These are phyloP conservation scores for Bruguiera parviflora DNA, from an alignment of 345 rosid species.

Conservation along the genomic window DNA sequence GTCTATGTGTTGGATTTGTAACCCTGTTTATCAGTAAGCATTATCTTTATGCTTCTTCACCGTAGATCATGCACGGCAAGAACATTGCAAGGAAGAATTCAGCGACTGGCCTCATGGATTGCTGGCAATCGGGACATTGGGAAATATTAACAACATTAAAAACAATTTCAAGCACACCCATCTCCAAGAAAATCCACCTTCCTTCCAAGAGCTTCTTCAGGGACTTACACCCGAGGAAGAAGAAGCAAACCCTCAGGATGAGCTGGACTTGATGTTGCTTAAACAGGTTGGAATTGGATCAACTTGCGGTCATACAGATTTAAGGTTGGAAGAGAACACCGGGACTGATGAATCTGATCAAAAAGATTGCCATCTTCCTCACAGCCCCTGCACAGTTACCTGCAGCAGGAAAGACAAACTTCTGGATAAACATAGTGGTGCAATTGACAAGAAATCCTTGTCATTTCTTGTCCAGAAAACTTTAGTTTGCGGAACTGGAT, in stretches of 20 bases:
- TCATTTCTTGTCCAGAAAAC: conserved; percentile 70
- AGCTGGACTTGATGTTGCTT: conserved; percentile 26
- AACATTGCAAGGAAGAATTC: conserved; percentile 46
- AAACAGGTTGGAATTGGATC: conserved; percentile 14
- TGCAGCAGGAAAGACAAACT: conserved; percentile 26
- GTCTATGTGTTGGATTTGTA: too few relatives aligned
- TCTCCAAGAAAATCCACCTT: conserved; percentile 5
- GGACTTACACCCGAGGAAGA: conserved; percentile 33
- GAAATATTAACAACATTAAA: conserved; percentile 33
- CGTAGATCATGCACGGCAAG: conserved; percentile 19
- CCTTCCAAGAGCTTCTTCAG: conserved; percentile 9
- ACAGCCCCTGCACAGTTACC: conserved; percentile 4
- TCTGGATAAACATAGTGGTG: conserved; percentile 18
- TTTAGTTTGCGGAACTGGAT: conserved; percentile 58
- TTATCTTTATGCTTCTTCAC: not conserved
- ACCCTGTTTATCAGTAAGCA: too few relatives aligned
- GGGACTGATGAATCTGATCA: conserved; percentile 1
- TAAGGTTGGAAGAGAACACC: conserved; percentile 11
- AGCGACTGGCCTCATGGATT: conserved; percentile 62
- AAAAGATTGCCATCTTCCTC: conserved; percentile 10
- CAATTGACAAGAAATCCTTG: conserved; percentile 44
- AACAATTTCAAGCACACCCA: conserved; percentile 19
- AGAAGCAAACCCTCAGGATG: conserved; percentile 31
- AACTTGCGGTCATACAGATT: not conserved
- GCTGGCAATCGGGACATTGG: conserved; percentile 77